Conservation (phyloP, 371 early-diverging fungal genomes). For the Saksenaea vasiformis region DNA sequence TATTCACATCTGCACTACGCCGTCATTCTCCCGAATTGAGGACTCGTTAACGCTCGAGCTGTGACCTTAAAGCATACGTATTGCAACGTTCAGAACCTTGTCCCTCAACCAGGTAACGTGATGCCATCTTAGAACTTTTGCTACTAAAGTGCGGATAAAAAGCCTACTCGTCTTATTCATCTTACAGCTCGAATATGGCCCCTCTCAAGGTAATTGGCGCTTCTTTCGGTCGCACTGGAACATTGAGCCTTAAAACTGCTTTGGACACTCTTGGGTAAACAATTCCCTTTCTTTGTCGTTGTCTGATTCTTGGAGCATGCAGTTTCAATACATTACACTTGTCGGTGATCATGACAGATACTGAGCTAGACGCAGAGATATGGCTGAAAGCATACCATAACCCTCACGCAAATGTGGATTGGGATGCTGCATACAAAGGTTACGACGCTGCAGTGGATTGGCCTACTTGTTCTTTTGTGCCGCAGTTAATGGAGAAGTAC, state of each 20-base stretch:
- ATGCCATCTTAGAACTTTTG: background rate
- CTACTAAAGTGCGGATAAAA: too few species aligned
- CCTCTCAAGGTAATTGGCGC: constrained; percentile 15
- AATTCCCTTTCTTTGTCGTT: background rate
- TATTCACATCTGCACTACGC: too few species aligned
- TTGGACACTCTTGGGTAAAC: constrained; percentile 14
- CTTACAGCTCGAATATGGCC: constrained; percentile 8
- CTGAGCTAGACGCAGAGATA: background rate
- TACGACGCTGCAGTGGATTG: constrained; percentile 19
- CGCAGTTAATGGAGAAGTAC: background rate
- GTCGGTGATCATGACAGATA: background rate
- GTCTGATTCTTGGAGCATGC: background rate
- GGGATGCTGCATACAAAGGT: constrained; percentile 14
- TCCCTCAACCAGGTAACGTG: background rate
- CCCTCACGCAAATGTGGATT: constrained; percentile 7
- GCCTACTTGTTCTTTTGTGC: constrained; percentile 9
- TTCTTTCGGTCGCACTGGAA: constrained; percentile 13
- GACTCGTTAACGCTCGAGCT: too few species aligned
- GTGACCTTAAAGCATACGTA: too few species aligned
- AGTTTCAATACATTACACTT: constrained; percentile 12
- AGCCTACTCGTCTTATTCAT: background rate
- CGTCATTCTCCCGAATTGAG: too few species aligned
- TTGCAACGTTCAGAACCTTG: too few species aligned
- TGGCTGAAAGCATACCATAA: constrained; percentile 10
- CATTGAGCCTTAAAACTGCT: constrained; percentile 7